phyloP scores from a whole-genome alignment of 1,284 basidiomycete species.

The Ceratobasidium sp. region DNA sequence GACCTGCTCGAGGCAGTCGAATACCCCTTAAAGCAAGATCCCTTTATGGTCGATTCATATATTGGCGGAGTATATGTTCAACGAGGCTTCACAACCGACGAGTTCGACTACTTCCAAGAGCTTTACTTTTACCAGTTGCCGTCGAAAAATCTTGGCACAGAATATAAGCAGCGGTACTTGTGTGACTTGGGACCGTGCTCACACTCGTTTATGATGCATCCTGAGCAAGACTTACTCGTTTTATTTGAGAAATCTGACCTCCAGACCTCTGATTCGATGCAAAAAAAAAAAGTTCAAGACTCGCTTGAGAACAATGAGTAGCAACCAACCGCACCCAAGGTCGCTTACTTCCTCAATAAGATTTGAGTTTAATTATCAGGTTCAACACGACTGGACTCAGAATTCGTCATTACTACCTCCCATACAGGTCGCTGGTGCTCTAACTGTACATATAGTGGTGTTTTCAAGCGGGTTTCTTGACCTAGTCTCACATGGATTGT shows the following conservation, averaged over 20 bases:
- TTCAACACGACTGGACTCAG: no score
- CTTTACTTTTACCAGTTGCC: conserved; percentile 13
- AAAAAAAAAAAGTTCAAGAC: background rate
- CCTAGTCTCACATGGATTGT: no score
- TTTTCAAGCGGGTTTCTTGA: no score
- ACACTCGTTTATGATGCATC: background rate
- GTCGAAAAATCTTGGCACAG: conserved; percentile 4
- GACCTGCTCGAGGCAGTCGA: background rate
- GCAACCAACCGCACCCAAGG: conserved; percentile 1
- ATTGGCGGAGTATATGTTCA: background rate
- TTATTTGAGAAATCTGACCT: background rate
- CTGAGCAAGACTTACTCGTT: conserved; percentile 22
- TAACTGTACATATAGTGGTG: no score
- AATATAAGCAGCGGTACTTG: background rate
- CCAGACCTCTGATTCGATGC: background rate
- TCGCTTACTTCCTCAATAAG: no score
- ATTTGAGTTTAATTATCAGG: no score
- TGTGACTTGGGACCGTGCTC: background rate
- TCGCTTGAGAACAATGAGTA: conserved; percentile 12
- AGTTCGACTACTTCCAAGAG: background rate
- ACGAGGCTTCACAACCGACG: background rate
- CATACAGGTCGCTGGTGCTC: no score
- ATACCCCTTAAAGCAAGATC: background rate
- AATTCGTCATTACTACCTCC: no score
- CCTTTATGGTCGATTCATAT: background rate